phyloP scores from a whole-genome alignment of 2,329 filamentous ascomycete genomes.

The Sclerotinia borealis region DNA sequence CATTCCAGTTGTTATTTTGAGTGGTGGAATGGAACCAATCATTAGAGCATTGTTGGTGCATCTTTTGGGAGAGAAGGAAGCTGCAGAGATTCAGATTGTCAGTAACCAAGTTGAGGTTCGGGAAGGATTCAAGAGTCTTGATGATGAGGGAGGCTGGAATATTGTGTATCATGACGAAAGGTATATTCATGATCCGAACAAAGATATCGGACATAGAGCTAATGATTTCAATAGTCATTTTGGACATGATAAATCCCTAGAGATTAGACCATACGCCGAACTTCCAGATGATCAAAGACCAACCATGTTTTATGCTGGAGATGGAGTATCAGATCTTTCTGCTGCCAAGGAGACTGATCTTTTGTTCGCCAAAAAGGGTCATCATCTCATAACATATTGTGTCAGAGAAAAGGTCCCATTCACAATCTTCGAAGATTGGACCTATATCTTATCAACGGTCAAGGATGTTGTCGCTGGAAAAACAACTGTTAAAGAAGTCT shows the following conservation, averaged over 20 bases:
- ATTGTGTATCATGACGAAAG: conserved; percentile 86
- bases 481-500: conserved; percentile 63
- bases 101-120: conserved; percentile 70
- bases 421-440: conserved; percentile 81
- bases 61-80: conserved; percentile 67
- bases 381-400: conserved; percentile 83
- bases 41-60: conserved; percentile 78
- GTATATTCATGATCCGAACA: conserved; percentile 35
- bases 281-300: conserved; percentile 65
- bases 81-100: conserved; percentile 78
- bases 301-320: conserved; percentile 87
- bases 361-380: conserved; percentile 86
- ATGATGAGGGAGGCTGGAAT: conserved; percentile 77
- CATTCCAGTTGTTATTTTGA: conserved; percentile 86
- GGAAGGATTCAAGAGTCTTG: conserved; percentile 61
- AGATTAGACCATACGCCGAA: conserved; percentile 79
- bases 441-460: conserved; percentile 67
- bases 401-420: conserved; percentile 80
- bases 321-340: conserved; percentile 87
- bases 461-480: conserved; percentile 72
- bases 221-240: conserved; percentile 43
- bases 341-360: conserved; percentile 90
- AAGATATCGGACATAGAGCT: neutral
- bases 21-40: conserved; percentile 86
- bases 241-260: conserved; percentile 94